Evolutionary conservation across 2,329 filamentous ascomycete genomes (phyloP), one percentile per base, ranked within the genome.

Genomic region (Ophiognomonia clavigignenti-juglandacearum): DNA sequence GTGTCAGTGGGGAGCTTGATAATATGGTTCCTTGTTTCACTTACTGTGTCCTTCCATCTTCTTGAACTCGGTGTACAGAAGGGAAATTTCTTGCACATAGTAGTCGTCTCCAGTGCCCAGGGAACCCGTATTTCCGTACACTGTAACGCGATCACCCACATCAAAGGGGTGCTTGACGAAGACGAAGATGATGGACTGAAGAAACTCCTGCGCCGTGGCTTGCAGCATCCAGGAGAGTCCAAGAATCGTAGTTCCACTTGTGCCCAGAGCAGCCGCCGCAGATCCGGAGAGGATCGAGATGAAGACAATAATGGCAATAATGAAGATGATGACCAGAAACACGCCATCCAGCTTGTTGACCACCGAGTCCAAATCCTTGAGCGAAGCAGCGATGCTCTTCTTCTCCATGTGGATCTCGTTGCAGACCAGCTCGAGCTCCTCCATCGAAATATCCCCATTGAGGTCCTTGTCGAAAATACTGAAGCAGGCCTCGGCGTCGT

Each of bases 121-220:
- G n/a, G 83, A 77, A 51, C 92, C 92, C 1, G 89, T 89, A 58
- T 90, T 95, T 45, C 91, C 91, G 59, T 96, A 96, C 18, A 97
- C 80, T 1, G 86, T 88, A 6, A 97, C 88, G 58, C 92, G 84
- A 63, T 97, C 92, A 45, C 92, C 92, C 4, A 96, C 91, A 64
- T 97, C 92, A 58, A 96, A 97, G 1, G 92, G 92, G 63, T 97
- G 92, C 71, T 96, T 96, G 68, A 96, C 85, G 58, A 96, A 96
- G 56, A 96, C 91, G 61, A 96, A 96, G 56, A 96, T 87, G 61
- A 92, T 82, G 9, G 90, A 96, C 67, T 96, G 90, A 3, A 96
- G 73, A 56, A 97, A 96, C 61, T 97, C 92, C 61, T 96, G 90
- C 0, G 92, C 92, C 0, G 92, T 96, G 1, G 88, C 86, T 51